Evolutionary conservation across 2,329 filamentous ascomycete genomes (phyloP).

Genomic region (Trichoderma sp.): DNA sequence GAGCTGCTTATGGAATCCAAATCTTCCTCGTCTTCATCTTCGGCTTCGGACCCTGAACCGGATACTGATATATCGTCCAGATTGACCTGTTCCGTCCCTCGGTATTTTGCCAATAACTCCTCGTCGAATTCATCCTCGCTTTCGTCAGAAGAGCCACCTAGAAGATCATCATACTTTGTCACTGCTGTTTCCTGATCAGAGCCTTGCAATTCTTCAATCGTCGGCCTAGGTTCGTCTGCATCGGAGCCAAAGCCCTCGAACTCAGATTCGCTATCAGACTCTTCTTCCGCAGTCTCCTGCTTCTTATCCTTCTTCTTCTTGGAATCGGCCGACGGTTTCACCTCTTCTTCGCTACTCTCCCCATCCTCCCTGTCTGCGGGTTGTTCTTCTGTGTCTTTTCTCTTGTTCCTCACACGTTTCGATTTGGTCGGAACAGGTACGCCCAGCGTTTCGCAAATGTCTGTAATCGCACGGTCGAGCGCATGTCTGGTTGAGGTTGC

Average conservation of each 20-base stretch:
- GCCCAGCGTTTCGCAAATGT: conserved; percentile 51
- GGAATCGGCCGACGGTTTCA: background rate
- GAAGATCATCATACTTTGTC: conserved; percentile 48
- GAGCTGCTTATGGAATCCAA: conserved; percentile 29
- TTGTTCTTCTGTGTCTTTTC: conserved; percentile 37
- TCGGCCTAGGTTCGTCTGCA: conserved; percentile 32
- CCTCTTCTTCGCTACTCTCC: background rate
- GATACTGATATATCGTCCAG: conserved; percentile 46
- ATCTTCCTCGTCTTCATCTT: conserved; percentile 32
- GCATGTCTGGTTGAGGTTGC: conserved; percentile 52
- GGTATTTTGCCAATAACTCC: conserved; percentile 36
- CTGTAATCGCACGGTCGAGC: conserved; percentile 51
- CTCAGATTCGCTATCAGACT: conserved; percentile 40
- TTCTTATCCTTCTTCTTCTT: conserved; percentile 28
- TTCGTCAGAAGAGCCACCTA: conserved; percentile 49
- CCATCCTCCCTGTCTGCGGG: conserved; percentile 28
- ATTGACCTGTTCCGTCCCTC: conserved; percentile 41
- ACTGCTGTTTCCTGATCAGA: conserved; percentile 39
- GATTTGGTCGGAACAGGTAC: conserved; percentile 49
- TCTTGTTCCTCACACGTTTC: conserved; percentile 37
- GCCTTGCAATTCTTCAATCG: conserved; percentile 32
- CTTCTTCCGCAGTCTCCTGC: conserved; percentile 32
- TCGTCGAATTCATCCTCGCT: conserved; percentile 45
- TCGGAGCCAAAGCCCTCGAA: conserved; percentile 42
- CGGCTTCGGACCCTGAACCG: conserved; percentile 36